Evolutionary conservation across 1,139 yeast species (phyloP), one percentile per base, ranked within the genome.

Genomic region (Blastobotrys elegans): DNA sequence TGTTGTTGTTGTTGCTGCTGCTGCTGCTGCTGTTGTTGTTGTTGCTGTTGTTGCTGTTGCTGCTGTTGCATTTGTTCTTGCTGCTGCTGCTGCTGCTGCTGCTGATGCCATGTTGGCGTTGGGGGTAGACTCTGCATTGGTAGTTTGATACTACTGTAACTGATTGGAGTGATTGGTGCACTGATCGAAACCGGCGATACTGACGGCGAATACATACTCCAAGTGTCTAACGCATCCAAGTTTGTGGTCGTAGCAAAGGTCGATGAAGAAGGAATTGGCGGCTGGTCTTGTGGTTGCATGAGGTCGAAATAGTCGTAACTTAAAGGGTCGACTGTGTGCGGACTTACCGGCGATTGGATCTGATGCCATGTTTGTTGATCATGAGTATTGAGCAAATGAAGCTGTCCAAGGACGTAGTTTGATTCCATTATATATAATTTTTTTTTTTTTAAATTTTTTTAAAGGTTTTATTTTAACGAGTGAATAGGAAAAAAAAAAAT

Each of bases 371-470:
- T 13, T 33, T 18, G 7, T 33, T 5, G 13, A 3, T 5, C 22
- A 11, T 33, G 14, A 7, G 5, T 18, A 13, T 34, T 18, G 26
- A 34, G 24, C 26, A 14, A 5, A n/a, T 34, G 38, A 4, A 34
- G n/a, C 18, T 34, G 38, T 2, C 38, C 38, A 8, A 34, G 24
- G 2, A 34, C 22, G 26, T 34, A 34, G 3, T 21, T n/a, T 2
- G 38, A 18, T 34, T 34, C 38, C 26, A 34, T 34, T 24, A 10
- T n/a, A n/a, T n/a, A n/a, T n/a, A n/a, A n/a, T n/a, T n/a, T n/a
- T n/a, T n/a, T n/a, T n/a, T n/a, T n/a, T n/a, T n/a, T n/a, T n/a
- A n/a, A n/a, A n/a, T n/a, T n/a, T n/a, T n/a, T n/a, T n/a, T n/a
- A n/a, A n/a, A n/a, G n/a, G n/a, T n/a, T n/a, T n/a, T n/a, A n/a